Percentiles rank a stretch among this genome's conserved stretches.
Evolutionary conservation across 2,329 filamentous ascomycete genomes (phyloP).

Genomic region (Fusarium dlaminii): DNA sequence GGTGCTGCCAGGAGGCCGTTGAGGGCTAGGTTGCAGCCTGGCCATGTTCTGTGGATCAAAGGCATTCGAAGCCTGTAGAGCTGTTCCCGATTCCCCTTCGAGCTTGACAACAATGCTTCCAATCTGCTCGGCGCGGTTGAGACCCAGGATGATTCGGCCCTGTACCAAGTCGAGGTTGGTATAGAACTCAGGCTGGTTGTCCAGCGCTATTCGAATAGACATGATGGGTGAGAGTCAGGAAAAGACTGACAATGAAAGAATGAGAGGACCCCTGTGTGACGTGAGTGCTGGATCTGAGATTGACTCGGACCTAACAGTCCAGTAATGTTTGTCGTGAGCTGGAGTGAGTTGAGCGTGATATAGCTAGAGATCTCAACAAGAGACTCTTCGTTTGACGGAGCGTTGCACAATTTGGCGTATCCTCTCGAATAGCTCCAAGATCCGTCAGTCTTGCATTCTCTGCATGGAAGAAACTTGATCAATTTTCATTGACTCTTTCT

Average conservation of each 20-base stretch:
- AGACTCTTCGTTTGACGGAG: neutral
- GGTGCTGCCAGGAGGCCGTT: slow-evolving; percentile 53
- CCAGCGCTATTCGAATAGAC: slow-evolving; percentile 74
- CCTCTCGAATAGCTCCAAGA: slow-evolving; percentile 6
- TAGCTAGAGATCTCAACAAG: neutral
- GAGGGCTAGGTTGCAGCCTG: slow-evolving; percentile 37
- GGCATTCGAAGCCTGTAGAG: slow-evolving; percentile 63
- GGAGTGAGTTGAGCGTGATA: slow-evolving; percentile 10
- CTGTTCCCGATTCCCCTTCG: slow-evolving; percentile 80
- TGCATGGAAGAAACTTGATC: neutral
- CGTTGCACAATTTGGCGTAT: neutral
- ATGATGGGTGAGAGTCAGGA: slow-evolving; percentile 52
- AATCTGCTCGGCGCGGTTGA: slow-evolving; percentile 75
- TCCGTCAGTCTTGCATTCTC: slow-evolving; percentile 17
- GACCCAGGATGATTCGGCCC: slow-evolving; percentile 66
- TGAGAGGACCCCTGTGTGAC: slow-evolving; percentile 7
- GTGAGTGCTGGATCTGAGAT: slow-evolving; percentile 9
- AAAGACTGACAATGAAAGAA: neutral
- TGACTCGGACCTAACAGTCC: slow-evolving; percentile 8
- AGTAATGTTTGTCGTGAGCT: slow-evolving; percentile 12
- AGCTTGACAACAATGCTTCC: slow-evolving; percentile 83
- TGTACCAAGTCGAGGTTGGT: slow-evolving; percentile 81
- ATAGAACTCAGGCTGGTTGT: slow-evolving; percentile 75
- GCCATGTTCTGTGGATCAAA: slow-evolving; percentile 54
- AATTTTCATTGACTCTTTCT: neutral